Percentiles rank a stretch among this genome's conserved stretches.
phyloP scores from a whole-genome alignment of 2,329 filamentous ascomycete species.

The Fusarium brevicatenulatum region DNA sequence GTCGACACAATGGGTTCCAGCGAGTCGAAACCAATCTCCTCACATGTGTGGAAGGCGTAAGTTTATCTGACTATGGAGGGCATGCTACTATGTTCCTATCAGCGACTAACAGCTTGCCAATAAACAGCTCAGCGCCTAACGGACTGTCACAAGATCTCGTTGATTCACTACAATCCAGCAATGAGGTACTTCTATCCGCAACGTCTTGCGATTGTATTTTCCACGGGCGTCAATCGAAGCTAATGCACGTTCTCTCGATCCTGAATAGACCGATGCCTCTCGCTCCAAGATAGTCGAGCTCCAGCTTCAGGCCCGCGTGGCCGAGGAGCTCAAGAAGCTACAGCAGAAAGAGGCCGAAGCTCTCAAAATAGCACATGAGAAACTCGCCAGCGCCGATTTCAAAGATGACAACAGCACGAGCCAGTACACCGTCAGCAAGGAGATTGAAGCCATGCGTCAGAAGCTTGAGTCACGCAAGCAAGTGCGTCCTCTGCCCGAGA shows the following conservation, averaged over 20 bases:
- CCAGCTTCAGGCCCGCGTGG: slow-evolving; percentile 87
- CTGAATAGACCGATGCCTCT: slow-evolving; percentile 83
- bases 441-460: slow-evolving; percentile 66
- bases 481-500: slow-evolving; percentile 74
- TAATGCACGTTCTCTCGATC: slow-evolving; percentile 14
- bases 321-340: slow-evolving; percentile 84
- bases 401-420: slow-evolving; percentile 48
- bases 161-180: slow-evolving; percentile 82
- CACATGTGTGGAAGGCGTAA: slow-evolving; percentile 66
- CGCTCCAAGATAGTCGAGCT: slow-evolving; percentile 86
- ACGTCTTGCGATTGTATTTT: not conserved
- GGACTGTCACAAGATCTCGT: slow-evolving; percentile 82
- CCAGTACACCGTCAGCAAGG: slow-evolving; percentile 65
- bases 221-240: not conserved
- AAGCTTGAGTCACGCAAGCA: slow-evolving; percentile 72
- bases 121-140: slow-evolving; percentile 56
- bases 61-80: slow-evolving; percentile 40
- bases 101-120: slow-evolving; percentile 40
- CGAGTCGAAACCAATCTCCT: slow-evolving; percentile 62
- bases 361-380: slow-evolving; percentile 75
- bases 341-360: slow-evolving; percentile 75
- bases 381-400: slow-evolving; percentile 61
- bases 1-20: slow-evolving; percentile 64
- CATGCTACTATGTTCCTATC: not conserved
- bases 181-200: slow-evolving; percentile 72